phyloP scores from a whole-genome alignment of 108 stramenopile species.

The Discostella stelligeroides region DNA sequence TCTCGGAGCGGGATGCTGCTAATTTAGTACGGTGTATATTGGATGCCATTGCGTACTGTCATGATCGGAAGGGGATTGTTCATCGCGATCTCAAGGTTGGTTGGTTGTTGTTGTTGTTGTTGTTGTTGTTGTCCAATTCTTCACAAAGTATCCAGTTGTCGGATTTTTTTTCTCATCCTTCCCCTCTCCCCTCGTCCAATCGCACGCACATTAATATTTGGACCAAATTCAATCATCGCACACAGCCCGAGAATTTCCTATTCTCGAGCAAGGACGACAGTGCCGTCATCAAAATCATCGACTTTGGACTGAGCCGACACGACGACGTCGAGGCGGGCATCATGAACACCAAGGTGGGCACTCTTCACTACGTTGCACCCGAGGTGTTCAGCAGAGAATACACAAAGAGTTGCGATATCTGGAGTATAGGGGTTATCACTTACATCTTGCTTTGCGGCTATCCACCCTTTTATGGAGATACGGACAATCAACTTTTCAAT shows the following conservation, averaged over 20 bases:
- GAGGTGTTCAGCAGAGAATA: conserved; percentile 92
- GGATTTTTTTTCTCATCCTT: too few relatives aligned
- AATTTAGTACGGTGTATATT: conserved; percentile 82
- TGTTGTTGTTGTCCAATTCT: too few relatives aligned
- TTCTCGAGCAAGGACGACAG: conserved; percentile 82
- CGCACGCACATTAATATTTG: too few relatives aligned
- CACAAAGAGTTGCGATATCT: conserved; percentile 95
- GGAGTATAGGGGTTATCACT: conserved; percentile 91
- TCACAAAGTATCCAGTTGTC: too few relatives aligned
- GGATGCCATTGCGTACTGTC: conserved; percentile 94
- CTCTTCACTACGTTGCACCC: conserved; percentile 94
- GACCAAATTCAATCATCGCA: too few relatives aligned
- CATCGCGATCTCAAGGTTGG: conserved; percentile 93
- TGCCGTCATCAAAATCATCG: conserved; percentile 94
- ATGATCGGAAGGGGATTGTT: conserved; percentile 87
- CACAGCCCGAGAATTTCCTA: conserved; percentile 78
- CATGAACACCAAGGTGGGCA: conserved; percentile 93
- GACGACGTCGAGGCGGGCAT: conserved; percentile 73
- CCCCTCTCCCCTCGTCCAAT: too few relatives aligned
- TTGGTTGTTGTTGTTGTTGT: too few relatives aligned
- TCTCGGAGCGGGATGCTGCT: conserved; percentile 94
- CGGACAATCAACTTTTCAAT: conserved; percentile 65
- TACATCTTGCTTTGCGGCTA: conserved; percentile 93
- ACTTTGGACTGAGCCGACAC: conserved; percentile 97
- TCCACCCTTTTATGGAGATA: conserved; percentile 69